Base-by-base conservation (phyloP, 177 flowering plant species). In the Vitis hybrid region DNA sequence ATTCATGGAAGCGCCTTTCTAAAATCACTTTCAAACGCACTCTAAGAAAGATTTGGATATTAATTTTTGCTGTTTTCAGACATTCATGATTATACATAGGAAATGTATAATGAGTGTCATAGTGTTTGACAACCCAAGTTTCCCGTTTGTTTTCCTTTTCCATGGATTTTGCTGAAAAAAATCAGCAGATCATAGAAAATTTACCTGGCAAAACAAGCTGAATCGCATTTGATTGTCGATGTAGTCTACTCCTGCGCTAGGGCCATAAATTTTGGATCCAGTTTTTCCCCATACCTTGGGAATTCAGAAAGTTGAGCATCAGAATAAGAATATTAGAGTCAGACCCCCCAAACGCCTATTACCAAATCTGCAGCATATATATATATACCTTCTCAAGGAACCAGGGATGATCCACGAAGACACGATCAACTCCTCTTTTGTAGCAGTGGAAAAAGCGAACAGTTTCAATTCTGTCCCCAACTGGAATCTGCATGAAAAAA, bases 341-440 rank as follows among this genome's bases (percentile, higher is more conserved):
- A 15, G 3, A 70, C 35, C 21, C 0, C 27, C 14, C 4, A 7
- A 21, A 67, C 12, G 30, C 20, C 18, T 35, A 3, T 7, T 35
- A 35, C 46, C 46, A 35, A 35, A 35, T 35, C 46, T 7, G 5
- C 46, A 24, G 27, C 27, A 3, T 12, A 52, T 7, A 41, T 41
- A 41, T 41, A 41, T 4, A 41, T 15, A 92, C 99, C 94, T 89
- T 93, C 78, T 81, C 94, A 51, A 95, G 94, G 79, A 95, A 95
- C 69, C 80, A 14, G 0, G 98, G 97, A 60, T 95, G 98, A 84
- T 95, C 99, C 48, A 95, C 94, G 66, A 95, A 95, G 51, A 95
- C 88, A 63, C 98, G 97, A 79, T 95, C 99, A 52, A 95, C 98
- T 48, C 99, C 98, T 61, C 98, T 82, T 69, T 94, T 95, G 77